These are phyloP conservation scores for Athelia psychrophila DNA, from an alignment of 1,284 basidiomycete species.

Conservation along the genomic window DNA sequence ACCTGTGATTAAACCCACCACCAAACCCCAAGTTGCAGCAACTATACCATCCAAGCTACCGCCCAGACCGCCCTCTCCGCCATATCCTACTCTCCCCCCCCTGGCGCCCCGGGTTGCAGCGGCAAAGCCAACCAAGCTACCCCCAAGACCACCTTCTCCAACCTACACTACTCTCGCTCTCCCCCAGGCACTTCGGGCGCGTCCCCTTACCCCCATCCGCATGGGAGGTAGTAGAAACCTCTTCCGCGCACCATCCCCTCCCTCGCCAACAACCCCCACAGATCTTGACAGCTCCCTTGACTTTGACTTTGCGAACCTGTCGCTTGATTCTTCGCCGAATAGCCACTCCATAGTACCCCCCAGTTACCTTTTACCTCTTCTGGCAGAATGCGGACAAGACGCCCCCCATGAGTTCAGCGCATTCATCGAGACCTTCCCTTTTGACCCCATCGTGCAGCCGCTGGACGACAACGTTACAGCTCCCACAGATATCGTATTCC, in stretches of 20 bases:
- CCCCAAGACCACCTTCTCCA: conserved; percentile 19
- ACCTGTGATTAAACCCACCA: conserved; percentile 19
- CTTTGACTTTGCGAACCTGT: conserved; percentile 47
- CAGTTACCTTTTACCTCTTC: conserved; percentile 53
- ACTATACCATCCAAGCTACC: conserved; percentile 4
- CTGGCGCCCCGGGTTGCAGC: conserved; percentile 1
- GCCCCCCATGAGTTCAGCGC: conserved; percentile 72
- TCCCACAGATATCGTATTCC: conserved; percentile 37
- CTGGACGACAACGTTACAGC: conserved; percentile 17
- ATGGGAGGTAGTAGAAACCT: conserved; percentile 33
- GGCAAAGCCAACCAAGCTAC: conserved; percentile 1
- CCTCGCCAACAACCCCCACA: conserved; percentile 38
- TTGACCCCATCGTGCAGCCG: conserved; percentile 55
- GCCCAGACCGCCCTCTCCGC: neutral
- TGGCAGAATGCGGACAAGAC: conserved; percentile 65
- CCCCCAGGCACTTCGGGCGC: conserved; percentile 35
- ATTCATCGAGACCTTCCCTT: conserved; percentile 76
- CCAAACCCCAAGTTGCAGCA: conserved; percentile 12
- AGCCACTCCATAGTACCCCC: conserved; percentile 27
- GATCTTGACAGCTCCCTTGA: conserved; percentile 58
- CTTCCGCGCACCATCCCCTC: conserved; percentile 45
- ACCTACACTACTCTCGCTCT: conserved; percentile 24
- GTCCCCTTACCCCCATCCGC: conserved; percentile 70
- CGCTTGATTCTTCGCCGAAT: conserved; percentile 14
- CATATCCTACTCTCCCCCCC: conserved; percentile 5